Conservation (phyloP, 441 rosid species). For the Omphalea diandra region DNA sequence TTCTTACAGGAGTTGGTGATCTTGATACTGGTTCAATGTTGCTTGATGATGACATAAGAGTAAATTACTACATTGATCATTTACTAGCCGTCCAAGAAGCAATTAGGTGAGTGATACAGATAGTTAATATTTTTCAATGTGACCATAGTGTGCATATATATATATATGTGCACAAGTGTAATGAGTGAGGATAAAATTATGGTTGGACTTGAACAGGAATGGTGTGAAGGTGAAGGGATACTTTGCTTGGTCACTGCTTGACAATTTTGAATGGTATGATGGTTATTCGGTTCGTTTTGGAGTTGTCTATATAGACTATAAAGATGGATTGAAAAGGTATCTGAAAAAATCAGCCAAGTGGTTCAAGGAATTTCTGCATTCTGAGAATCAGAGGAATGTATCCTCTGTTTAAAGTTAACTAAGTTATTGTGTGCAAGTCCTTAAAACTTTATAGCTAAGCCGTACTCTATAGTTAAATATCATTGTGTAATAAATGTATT, state of each 20-base stretch:
- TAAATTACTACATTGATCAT: background rate
- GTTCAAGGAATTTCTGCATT: conserved; percentile 24
- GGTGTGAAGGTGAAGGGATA: conserved; percentile 28
- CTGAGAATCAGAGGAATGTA: no score
- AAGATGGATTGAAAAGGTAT: conserved; percentile 25
- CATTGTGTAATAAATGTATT: no score
- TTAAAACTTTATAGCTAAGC: no score
- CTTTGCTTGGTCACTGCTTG: conserved; percentile 29
- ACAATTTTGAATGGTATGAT: conserved; percentile 29
- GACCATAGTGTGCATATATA: no score
- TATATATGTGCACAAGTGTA: no score
- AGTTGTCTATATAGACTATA: conserved; percentile 25
- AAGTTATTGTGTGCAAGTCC: no score
- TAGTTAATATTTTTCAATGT: no score
- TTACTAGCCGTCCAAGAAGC: background rate
- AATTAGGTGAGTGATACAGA: background rate
- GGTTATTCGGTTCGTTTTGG: conserved; percentile 33
- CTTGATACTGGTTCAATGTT: background rate
- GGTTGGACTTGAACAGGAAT: background rate
- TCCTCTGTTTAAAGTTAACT: no score
- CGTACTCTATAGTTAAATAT: no score
- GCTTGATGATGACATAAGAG: background rate
- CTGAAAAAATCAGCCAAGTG: conserved; percentile 30
- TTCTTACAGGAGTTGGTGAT: background rate
- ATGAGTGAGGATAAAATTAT: no score